Conservation (phyloP, 306 rosid species). For the Aeschynomene evenia region DNA sequence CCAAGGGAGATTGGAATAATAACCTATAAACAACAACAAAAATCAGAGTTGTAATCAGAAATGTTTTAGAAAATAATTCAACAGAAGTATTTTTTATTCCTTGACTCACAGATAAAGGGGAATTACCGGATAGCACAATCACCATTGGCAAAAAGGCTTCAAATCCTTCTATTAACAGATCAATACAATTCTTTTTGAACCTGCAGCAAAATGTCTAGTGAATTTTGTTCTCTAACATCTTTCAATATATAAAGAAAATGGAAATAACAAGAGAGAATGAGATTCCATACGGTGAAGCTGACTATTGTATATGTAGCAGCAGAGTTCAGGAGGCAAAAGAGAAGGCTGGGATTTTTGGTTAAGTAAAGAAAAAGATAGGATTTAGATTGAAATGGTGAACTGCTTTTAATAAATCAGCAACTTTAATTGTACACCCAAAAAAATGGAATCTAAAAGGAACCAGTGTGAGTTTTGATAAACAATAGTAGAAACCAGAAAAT, state of each 20-base stretch:
- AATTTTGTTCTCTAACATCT: not conserved
- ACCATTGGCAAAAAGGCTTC: conserved; percentile 36
- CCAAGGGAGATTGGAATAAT: conserved; percentile 32
- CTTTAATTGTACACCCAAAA: conserved; percentile 14
- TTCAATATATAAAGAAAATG: conserved; percentile 6
- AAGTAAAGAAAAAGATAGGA: not conserved
- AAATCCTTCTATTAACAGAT: conserved; percentile 29
- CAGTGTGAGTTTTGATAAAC: not conserved
- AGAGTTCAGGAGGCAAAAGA: conserved; percentile 16
- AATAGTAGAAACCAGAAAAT: not conserved
- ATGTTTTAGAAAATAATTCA: conserved; percentile 29
- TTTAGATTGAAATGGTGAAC: not conserved
- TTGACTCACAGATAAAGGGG: conserved; percentile 40
- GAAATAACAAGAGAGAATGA: conserved; percentile 25
- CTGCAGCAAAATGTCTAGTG: conserved; percentile 46
- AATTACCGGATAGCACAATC: conserved; percentile 18
- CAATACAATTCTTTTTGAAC: conserved; percentile 39
- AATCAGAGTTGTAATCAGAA: conserved; percentile 27
- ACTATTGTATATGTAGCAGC: conserved; percentile 1
- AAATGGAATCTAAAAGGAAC: conserved; percentile 19
- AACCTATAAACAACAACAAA: conserved; percentile 42
- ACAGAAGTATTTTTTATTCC: conserved; percentile 40
- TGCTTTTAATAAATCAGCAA: conserved; percentile 8
- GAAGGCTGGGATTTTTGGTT: not conserved
- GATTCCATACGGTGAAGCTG: conserved; percentile 15